Percentiles rank a stretch among this genome's conserved stretches.
Conservation (phyloP, 2,329 filamentous ascomycete genomes). For the Chaetomiaceae sp. region DNA sequence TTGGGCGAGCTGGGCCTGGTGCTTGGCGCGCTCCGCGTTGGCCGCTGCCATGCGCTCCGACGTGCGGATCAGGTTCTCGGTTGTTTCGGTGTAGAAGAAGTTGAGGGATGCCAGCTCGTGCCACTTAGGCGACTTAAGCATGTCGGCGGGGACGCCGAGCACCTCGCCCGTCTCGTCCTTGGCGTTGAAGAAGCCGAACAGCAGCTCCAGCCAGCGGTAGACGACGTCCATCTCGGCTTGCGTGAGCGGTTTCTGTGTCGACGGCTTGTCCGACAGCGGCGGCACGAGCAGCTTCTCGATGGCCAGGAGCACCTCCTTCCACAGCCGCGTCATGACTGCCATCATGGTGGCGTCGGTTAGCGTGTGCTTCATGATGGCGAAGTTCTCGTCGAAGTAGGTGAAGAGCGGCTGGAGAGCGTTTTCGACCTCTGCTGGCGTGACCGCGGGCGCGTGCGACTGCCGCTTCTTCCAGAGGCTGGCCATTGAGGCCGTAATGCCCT, state of each 20-base stretch:
- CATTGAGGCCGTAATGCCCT: slow-evolving; percentile 65
- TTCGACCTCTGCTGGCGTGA: slow-evolving; percentile 69
- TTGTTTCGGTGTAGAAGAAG: slow-evolving; percentile 97
- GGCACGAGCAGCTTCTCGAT: slow-evolving; percentile 88
- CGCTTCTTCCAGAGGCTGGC: slow-evolving; percentile 64
- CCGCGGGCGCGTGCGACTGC: slow-evolving; percentile 48
- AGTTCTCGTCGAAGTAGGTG: slow-evolving; percentile 96
- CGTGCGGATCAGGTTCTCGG: slow-evolving; percentile 86
- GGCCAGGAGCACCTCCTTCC: slow-evolving; percentile 94
- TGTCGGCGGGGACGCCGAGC: slow-evolving; percentile 81
- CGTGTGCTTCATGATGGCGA: slow-evolving; percentile 97
- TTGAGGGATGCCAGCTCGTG: slow-evolving; percentile 94
- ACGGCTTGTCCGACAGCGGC: slow-evolving; percentile 90
- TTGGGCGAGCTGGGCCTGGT: slow-evolving; percentile 60
- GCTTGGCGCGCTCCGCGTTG: slow-evolving; percentile 68
- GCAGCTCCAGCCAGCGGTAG: slow-evolving; percentile 85
- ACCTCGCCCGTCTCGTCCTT: slow-evolving; percentile 74
- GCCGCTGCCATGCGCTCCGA: slow-evolving; percentile 93
- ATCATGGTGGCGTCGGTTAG: slow-evolving; percentile 95
- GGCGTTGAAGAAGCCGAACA: slow-evolving; percentile 94
- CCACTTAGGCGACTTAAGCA: slow-evolving; percentile 96
- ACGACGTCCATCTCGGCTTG: slow-evolving; percentile 91
- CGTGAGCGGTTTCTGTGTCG: slow-evolving; percentile 73
- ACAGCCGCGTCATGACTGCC: slow-evolving; percentile 94
- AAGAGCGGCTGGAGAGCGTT: slow-evolving; percentile 81